These are phyloP conservation scores for Mucor indicus DNA, from an alignment of 371 early-diverging fungal genomes.

Conservation along the genomic window DNA sequence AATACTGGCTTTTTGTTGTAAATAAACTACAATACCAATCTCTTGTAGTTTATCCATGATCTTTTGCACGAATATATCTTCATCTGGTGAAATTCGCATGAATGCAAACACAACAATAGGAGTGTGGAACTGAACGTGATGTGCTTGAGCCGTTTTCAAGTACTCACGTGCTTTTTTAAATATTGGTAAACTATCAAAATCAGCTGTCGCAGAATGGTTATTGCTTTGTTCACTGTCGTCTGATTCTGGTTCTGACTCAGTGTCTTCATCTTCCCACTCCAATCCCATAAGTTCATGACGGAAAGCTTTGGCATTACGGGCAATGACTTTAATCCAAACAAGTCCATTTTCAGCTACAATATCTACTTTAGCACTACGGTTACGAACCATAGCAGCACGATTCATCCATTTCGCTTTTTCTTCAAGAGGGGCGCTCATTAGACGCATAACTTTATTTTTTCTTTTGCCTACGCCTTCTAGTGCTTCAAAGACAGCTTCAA, in stretches of 20 bases:
- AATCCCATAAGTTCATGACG: conserved; percentile 48
- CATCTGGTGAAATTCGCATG: conserved; percentile 33
- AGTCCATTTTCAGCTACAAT: conserved; percentile 46
- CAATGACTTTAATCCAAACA: conserved; percentile 58
- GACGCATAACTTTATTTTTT: conserved; percentile 29
- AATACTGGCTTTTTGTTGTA: conserved; percentile 2
- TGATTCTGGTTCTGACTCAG: conserved; percentile 4
- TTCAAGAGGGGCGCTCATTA: conserved; percentile 18
- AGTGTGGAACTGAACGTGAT: conserved; percentile 47
- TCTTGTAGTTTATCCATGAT: conserved; percentile 32
- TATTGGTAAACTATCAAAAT: conserved; percentile 41
- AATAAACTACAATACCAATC: conserved; percentile 38
- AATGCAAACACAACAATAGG: conserved; percentile 59
- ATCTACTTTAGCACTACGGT: conserved; percentile 43
- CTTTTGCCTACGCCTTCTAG: conserved; percentile 15
- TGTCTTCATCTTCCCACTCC: conserved; percentile 25
- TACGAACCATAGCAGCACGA: conserved; percentile 24
- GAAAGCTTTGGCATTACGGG: conserved; percentile 47
- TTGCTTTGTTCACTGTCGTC: background rate
- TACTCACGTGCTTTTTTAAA: conserved; percentile 49
- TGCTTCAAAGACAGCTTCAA: conserved; percentile 45
- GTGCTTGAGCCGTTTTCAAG: conserved; percentile 41
- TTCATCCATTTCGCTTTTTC: conserved; percentile 25
- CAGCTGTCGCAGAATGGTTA: background rate
- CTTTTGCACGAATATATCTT: conserved; percentile 35